Base-by-base conservation (phyloP, 1,139 yeast species). In the Hyphopichia pseudoburtonii region DNA sequence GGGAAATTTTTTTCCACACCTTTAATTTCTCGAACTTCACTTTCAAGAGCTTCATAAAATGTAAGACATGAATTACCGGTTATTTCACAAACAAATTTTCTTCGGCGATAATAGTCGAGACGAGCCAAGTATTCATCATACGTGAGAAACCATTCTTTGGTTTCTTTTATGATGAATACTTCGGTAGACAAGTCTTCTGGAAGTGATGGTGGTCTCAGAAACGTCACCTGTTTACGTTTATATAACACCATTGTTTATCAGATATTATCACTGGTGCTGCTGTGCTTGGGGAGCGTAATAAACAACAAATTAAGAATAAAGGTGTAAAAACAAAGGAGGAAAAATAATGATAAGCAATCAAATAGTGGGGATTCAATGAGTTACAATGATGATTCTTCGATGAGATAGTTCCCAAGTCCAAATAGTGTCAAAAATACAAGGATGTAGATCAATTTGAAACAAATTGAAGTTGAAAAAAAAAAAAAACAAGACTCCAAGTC, bases 11-110 rank as follows among this genome's bases (percentile, higher is more conserved):
- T 71, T 51, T 89, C 95, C 40, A 90, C 89, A 44, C 78, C 82
- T 44, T 70, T 68, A 52, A 83, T 78, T 57, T 85, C 92, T 44
- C 70, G 73, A 35, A 48, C 48, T 63, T 92, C 98, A 47, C 87
- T 81, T 41, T 81, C 79, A 34, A 78, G 70, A 0, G 98, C 98
- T 54, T 92, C 95, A 57, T 89, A 89, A 57, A 79, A 92, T 0
- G 96, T 87, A 40, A 90, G 71, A 52, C 95, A 85, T 15, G 96
- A 85, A 52, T 89, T 88, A 18, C 98, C 98, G 0, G 97, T 88
- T 39, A 92, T 84, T 64, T 92, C 98, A 65, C 97, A 92, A 5
- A 89, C 95, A 63, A 92, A 92, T 57, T 87, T 85, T 47, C 80
- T 79, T 42, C 80, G 76, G 45, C 73, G 75, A 59, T 84, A 86